Conservation (phyloP, 1,139 yeast genomes). For the Yamadazyma aaseri region DNA sequence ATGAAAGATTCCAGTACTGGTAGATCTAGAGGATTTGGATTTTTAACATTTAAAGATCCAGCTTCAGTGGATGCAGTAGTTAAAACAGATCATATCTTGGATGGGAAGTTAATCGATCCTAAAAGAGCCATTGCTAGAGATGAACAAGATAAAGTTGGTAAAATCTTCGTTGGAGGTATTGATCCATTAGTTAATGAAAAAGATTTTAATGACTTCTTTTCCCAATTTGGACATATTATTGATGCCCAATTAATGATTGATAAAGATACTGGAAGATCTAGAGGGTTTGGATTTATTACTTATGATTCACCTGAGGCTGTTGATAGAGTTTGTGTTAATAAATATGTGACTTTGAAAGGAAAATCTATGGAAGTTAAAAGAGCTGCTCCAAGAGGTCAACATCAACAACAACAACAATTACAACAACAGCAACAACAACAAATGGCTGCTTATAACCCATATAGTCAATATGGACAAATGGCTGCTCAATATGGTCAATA, state of each 20-base stretch:
- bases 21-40: slow-evolving; percentile 95
- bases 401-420: slow-evolving; percentile 38
- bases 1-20: slow-evolving; percentile 93
- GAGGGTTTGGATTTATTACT: slow-evolving; percentile 98
- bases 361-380: slow-evolving; percentile 93
- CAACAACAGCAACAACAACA: slow-evolving; percentile 40
- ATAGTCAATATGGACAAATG: slow-evolving; percentile 37
- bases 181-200: slow-evolving; percentile 93
- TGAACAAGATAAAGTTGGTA: slow-evolving; percentile 96
- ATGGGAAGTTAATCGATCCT: slow-evolving; percentile 97
- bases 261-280: slow-evolving; percentile 94
- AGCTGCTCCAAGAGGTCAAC: slow-evolving; percentile 87
- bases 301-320: slow-evolving; percentile 96
- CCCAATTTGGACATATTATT: slow-evolving; percentile 87
- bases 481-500: slow-evolving; percentile 21
- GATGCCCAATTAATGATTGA: slow-evolving; percentile 98
- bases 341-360: slow-evolving; percentile 81
- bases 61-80: slow-evolving; percentile 85
- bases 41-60: slow-evolving; percentile 82
- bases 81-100: slow-evolving; percentile 83
- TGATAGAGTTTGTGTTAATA: slow-evolving; percentile 82
- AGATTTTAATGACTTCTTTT: slow-evolving; percentile 85
- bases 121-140: slow-evolving; percentile 97
- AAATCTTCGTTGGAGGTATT: slow-evolving; percentile 97
- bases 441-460: slow-evolving; percentile 21